Conservation (phyloP, 768 basidiomycete species). For the Leccinum broughii region DNA sequence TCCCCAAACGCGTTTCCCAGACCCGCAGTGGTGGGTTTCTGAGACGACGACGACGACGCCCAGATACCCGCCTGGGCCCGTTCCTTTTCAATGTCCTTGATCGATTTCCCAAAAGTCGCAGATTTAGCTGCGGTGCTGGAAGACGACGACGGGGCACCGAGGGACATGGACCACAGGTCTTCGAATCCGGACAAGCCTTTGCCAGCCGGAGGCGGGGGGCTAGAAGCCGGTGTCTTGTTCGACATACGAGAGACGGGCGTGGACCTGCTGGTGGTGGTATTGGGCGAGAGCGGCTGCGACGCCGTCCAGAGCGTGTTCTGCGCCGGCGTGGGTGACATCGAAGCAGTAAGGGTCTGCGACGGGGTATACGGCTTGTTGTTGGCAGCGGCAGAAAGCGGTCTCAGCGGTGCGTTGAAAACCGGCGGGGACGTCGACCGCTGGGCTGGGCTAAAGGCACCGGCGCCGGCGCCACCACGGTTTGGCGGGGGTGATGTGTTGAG, state of each 20-base stretch:
- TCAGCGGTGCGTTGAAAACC: conserved; percentile 20
- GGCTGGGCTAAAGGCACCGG: background rate
- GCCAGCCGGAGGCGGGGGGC: conserved; percentile 27
- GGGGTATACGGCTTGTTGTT: conserved; percentile 15
- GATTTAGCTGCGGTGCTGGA: conserved; percentile 37
- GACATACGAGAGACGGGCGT: conserved; percentile 19
- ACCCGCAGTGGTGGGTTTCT: conserved; percentile 22
- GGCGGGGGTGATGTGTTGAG: conserved; percentile 37
- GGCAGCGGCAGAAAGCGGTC: conserved; percentile 31
- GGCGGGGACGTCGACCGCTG: conserved; percentile 27
- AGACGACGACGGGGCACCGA: conserved; percentile 44
- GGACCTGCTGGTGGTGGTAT: background rate
- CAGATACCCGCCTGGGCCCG: conserved; percentile 81
- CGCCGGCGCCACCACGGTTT: conserved; percentile 3
- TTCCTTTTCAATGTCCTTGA: conserved; percentile 88
- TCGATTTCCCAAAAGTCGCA: conserved; percentile 60
- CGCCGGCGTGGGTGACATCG: conserved; percentile 17
- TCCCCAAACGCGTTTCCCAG: conserved; percentile 33
- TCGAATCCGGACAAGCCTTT: conserved; percentile 68
- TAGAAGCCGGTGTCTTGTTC: conserved; percentile 17
- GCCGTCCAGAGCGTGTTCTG: conserved; percentile 28
- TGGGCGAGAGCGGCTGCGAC: conserved; percentile 31
- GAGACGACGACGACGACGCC: conserved; percentile 52
- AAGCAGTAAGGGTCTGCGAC: conserved; percentile 19
- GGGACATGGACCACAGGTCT: conserved; percentile 84